Evolutionary conservation across 805 yeast genomes (phyloP).

Genomic region (Metschnikowia lunata): DNA sequence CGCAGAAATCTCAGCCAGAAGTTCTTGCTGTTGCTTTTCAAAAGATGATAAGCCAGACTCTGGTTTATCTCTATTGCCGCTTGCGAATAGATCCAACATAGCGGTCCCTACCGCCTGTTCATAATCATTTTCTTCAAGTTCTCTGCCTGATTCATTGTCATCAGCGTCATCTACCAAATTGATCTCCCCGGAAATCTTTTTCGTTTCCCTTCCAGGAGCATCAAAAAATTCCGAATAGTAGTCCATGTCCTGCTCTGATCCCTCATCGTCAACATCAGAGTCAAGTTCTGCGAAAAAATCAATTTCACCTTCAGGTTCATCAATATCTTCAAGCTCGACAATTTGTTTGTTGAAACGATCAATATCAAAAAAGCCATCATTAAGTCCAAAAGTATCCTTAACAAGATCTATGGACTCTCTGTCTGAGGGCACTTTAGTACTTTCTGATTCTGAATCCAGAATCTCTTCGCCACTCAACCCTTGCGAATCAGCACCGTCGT

Average conservation of each 20-base stretch:
- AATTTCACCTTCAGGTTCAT: constrained; percentile 34
- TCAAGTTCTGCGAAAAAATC: constrained; percentile 36
- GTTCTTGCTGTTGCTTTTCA: constrained; percentile 74
- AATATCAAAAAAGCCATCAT: constrained; percentile 79
- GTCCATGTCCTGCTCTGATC: constrained; percentile 37
- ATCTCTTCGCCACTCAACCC: constrained; percentile 5
- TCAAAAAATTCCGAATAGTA: constrained; percentile 69
- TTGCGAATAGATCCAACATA: constrained; percentile 58
- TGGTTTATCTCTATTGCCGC: constrained; percentile 22
- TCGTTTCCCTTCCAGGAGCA: constrained; percentile 27
- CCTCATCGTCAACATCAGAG: constrained; percentile 37
- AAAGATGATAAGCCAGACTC: constrained; percentile 54
- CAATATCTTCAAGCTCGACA: constrained; percentile 56
- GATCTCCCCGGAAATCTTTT: constrained; percentile 2
- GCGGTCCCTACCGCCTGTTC: constrained; percentile 59
- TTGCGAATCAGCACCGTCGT: neutral
- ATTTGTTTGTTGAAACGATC: constrained; percentile 78
- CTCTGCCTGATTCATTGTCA: constrained; percentile 20
- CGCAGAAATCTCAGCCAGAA: constrained; percentile 71
- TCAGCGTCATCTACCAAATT: constrained; percentile 37
- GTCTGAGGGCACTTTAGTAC: constrained; percentile 10
- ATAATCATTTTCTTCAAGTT: constrained; percentile 55
- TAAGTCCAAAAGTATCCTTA: constrained; percentile 60
- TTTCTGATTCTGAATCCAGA: constrained; percentile 19
- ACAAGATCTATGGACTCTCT: constrained; percentile 11